Evolutionary conservation across 1,139 yeast genomes (phyloP).

Genomic region (Taphrina flavorubra): DNA sequence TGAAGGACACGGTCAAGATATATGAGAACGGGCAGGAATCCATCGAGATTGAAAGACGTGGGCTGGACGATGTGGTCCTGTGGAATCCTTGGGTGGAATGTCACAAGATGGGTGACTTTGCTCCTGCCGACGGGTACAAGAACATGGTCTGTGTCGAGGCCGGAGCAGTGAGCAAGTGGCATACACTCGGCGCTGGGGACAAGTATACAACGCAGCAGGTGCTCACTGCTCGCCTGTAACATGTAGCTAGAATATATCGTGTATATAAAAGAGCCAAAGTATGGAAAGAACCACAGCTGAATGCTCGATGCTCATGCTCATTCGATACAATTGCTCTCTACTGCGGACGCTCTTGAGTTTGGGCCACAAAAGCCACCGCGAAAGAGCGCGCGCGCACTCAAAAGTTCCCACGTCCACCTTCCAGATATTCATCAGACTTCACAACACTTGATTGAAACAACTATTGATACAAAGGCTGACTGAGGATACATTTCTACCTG

Average conservation of each 20-base stretch:
- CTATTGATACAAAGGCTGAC: too few species aligned
- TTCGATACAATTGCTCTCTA: not conserved
- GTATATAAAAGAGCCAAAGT: too few species aligned
- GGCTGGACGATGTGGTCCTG: constrained; percentile 60
- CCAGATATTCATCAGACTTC: too few species aligned
- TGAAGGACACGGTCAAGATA: constrained; percentile 4
- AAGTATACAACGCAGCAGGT: constrained; percentile 74
- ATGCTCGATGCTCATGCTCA: too few species aligned
- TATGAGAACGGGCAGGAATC: constrained; percentile 22
- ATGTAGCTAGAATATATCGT: not conserved
- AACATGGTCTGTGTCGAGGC: constrained; percentile 94
- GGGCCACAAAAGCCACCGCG: constrained; percentile 11
- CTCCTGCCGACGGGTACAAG: constrained; percentile 80
- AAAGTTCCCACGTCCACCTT: constrained; percentile 1
- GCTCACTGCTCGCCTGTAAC: constrained; percentile 49
- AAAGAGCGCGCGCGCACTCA: not conserved
- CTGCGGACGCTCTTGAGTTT: not conserved
- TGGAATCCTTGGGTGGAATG: constrained; percentile 97
- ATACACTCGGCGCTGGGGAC: constrained; percentile 66
- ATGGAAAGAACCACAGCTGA: too few species aligned
- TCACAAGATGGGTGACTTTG: constrained; percentile 80
- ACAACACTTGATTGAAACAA: too few species aligned
- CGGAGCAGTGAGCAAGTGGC: constrained; percentile 78
- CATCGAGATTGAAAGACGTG: constrained; percentile 19
- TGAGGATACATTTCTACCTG: too few species aligned